These are phyloP conservation scores for Nannizziopsis barbatae DNA, from an alignment of 2,329 filamentous ascomycete species.

Conservation along the genomic window DNA sequence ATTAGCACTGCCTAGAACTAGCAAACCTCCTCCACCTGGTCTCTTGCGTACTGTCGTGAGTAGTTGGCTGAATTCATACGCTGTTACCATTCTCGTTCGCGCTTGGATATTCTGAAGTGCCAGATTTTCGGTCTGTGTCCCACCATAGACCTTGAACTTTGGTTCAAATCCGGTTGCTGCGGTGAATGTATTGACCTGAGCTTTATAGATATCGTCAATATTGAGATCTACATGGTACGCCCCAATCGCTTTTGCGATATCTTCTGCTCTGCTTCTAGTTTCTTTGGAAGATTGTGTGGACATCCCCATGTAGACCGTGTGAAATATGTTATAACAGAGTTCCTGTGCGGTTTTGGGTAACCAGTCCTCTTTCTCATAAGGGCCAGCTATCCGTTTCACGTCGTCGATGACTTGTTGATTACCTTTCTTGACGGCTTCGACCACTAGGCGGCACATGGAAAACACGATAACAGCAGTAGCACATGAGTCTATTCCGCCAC, in stretches of 20 bases:
- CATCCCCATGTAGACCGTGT: conserved; percentile 58
- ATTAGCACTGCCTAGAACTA: conserved; percentile 57
- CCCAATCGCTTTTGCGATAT: conserved; percentile 50
- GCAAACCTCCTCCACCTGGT: conserved; percentile 43
- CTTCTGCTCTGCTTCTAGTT: conserved; percentile 53
- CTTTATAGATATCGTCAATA: conserved; percentile 53
- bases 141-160: conserved; percentile 52
- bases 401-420: conserved; percentile 22
- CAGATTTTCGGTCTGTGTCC: conserved; percentile 32
- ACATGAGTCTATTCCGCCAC: conserved; percentile 27
- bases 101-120: conserved; percentile 44
- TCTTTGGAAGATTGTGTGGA: conserved; percentile 54
- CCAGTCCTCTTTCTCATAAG: conserved; percentile 26
- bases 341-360: conserved; percentile 47
- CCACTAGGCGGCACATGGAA: conserved; percentile 25
- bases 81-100: conserved; percentile 51
- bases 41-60: conserved; percentile 46
- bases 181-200: conserved; percentile 21
- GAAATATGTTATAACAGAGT: conserved; percentile 46
- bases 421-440: conserved; percentile 20
- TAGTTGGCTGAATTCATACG: conserved; percentile 53
- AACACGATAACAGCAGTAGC: conserved; percentile 25
- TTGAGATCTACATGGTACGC: conserved; percentile 59
- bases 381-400: conserved; percentile 27
- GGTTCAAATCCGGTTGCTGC: conserved; percentile 49